Evolutionary conservation across 257 asterid species (phyloP).

Genomic region (Ocimum tenuiflorum): DNA sequence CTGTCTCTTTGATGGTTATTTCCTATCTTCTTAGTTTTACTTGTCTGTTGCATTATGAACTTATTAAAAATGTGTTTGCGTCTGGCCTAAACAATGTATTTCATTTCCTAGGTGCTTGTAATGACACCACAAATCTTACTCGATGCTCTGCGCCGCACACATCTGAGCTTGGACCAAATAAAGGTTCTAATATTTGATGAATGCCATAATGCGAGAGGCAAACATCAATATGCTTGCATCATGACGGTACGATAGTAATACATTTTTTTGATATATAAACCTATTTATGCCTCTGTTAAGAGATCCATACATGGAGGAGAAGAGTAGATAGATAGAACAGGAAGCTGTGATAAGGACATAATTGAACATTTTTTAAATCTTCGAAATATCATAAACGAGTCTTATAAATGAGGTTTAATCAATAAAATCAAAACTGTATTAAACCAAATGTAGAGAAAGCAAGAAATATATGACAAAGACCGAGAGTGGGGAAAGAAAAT

Average conservation of each 20-base stretch:
- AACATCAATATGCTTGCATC: conserved; percentile 53
- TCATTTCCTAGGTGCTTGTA: conserved; percentile 69
- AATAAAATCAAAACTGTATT: too few species aligned
- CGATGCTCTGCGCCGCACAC: conserved; percentile 60
- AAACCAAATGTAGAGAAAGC: too few species aligned
- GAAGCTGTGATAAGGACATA: too few species aligned
- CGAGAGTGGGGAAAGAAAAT: too few species aligned
- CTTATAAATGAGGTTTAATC: too few species aligned
- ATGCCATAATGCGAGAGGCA: conserved; percentile 79
- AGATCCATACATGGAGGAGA: too few species aligned
- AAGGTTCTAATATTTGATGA: conserved; percentile 79
- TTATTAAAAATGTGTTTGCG: not conserved
- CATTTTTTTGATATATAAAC: not conserved
- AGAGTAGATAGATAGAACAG: too few species aligned
- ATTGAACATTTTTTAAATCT: too few species aligned
- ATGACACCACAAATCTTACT: conserved; percentile 83
- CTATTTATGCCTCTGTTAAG: not conserved
- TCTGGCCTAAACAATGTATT: conserved; percentile 4
- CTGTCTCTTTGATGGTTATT: not conserved
- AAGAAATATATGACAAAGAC: too few species aligned
- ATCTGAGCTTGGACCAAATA: conserved; percentile 43
- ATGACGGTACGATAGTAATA: conserved; percentile 50
- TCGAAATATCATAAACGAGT: too few species aligned
- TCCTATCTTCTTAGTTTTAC: not conserved
- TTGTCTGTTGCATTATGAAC: not conserved